Base-by-base conservation (phyloP, 495 filamentous ascomycete species). In the Xylaria sp. region DNA sequence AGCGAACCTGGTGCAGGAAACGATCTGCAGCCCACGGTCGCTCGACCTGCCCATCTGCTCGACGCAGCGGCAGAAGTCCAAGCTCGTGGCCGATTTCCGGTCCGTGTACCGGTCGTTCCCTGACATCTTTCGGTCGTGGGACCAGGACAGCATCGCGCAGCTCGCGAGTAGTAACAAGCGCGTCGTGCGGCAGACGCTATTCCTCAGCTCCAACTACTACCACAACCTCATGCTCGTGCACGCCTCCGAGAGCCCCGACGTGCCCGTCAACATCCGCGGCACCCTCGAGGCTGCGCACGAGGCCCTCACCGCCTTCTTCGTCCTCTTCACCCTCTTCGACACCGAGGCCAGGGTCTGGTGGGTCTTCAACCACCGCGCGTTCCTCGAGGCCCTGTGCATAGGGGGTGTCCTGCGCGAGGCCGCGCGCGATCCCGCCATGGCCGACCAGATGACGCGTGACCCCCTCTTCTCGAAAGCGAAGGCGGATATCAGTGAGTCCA, bases 151-250 rank as follows among this genome's bases (percentile, higher is more conserved):
- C 21, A 82, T 92, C 21, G 79, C 80, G 9, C 76, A 83, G 14
- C 80, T 89, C 31, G 84, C 86, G 0, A 74, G 75, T 44, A 82
- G 70, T 19, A 88, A 89, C 73, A 88, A 88, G 68, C 85, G 91
- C 5, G 80, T 86, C 3, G 88, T 90, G 17, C 81, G 90, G 12
- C 91, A 93, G 75, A 90, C 89, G 41, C 79, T 93, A 15, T 93
- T 92, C 70, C 79, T 93, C 29, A 88, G 85, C 15, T 89, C 85
- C 70, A 92, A 93, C 67, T 93, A 93, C 76, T 92, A 86, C 78
- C 91, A 93, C 76, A 92, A 91, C 75, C 81, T 93, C 15, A 93
- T 92, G 89, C 81, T 92, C 1, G 82, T 93, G 14, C 87, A 92
- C 67, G 86, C 86, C 1, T 85, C 87, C 48, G 89, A 88, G 69